A percentile compares a stretch with the other conserved stretches of the same genome.
Conservation (phyloP, 2,329 filamentous ascomycete genomes). For the Tricladium varicosporioides region DNA sequence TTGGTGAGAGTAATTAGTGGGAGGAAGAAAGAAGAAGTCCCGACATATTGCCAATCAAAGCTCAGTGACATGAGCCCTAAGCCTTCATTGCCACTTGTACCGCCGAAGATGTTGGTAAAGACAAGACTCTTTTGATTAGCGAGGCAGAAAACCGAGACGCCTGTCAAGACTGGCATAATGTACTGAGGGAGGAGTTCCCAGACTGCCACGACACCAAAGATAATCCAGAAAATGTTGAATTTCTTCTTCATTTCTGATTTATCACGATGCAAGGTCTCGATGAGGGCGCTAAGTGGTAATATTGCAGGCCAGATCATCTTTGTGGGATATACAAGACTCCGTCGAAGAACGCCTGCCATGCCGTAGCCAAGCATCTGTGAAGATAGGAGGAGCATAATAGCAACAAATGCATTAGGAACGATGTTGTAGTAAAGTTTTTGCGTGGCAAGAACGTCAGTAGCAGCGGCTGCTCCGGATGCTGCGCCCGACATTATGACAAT, state of each 20-base stretch:
- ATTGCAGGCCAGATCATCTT: conserved; percentile 41
- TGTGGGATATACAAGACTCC: conserved; percentile 50
- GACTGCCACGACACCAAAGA: conserved; percentile 34
- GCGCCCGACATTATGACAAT: conserved; percentile 59
- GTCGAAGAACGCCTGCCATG: conserved; percentile 56
- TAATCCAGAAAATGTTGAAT: conserved; percentile 9
- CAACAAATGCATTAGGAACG: conserved; percentile 60
- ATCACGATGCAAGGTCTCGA: conserved; percentile 38
- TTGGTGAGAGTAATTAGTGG: conserved; percentile 37
- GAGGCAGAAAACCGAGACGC: conserved; percentile 45
- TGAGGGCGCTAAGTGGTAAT: conserved; percentile 36
- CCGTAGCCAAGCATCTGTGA: conserved; percentile 63
- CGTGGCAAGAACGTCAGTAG: conserved; percentile 70
- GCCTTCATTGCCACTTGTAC: conserved; percentile 45
- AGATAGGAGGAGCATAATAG: conserved; percentile 57
- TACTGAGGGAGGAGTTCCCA: conserved; percentile 50
- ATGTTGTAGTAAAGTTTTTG: conserved; percentile 71
- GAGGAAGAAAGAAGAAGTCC: conserved; percentile 34
- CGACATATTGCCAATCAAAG: conserved; percentile 45
- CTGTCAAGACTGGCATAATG: conserved; percentile 40
- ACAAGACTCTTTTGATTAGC: conserved; percentile 41
- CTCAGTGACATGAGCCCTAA: conserved; percentile 40
- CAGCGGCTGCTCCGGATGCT: conserved; percentile 62
- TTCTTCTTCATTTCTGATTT: conserved; percentile 33
- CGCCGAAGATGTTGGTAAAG: conserved; percentile 50